Evolutionary conservation across 805 yeast genomes (phyloP).

Genomic region (Naumovozyma dairenensis): DNA sequence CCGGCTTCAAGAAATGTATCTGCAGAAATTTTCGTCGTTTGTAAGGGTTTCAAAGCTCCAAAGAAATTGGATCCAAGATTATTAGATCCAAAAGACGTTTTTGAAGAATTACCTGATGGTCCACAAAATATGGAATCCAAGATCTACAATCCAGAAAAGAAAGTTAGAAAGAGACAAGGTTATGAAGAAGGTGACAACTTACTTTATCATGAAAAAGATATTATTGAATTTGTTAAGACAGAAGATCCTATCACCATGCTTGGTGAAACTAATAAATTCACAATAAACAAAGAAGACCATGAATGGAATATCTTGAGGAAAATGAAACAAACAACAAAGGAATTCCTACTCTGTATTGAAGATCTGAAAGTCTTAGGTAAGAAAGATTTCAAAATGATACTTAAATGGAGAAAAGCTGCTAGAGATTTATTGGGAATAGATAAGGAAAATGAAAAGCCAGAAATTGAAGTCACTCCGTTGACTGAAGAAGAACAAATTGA

Average conservation of each 20-base stretch:
- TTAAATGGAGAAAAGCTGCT: constrained; percentile 84
- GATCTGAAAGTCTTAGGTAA: constrained; percentile 91
- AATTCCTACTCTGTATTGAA: constrained; percentile 71
- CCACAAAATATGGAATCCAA: constrained; percentile 80
- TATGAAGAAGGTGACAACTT: constrained; percentile 87
- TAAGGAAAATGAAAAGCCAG: constrained; percentile 37
- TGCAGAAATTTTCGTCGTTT: constrained; percentile 96
- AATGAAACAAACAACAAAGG: constrained; percentile 68
- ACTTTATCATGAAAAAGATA: constrained; percentile 57
- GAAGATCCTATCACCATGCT: constrained; percentile 78
- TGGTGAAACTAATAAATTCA: constrained; percentile 62
- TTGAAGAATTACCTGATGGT: constrained; percentile 77
- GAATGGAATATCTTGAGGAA: constrained; percentile 66
- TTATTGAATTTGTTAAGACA: constrained; percentile 70
- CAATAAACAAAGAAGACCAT: constrained; percentile 46
- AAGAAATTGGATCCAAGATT: constrained; percentile 87
- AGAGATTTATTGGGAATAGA: constrained; percentile 66
- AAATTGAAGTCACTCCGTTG: constrained; percentile 57
- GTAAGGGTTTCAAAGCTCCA: constrained; percentile 94
- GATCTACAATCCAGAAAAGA: constrained; percentile 88
- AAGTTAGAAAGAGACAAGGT: constrained; percentile 87
- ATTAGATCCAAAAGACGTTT: constrained; percentile 85
- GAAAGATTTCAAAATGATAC: constrained; percentile 77
- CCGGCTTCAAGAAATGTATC: constrained; percentile 98
- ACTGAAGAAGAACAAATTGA: constrained; percentile 88